Evolutionary conservation across 768 basidiomycete species (phyloP), one percentile per base, ranked within the genome.

Genomic region (Mycena capillaripes): DNA sequence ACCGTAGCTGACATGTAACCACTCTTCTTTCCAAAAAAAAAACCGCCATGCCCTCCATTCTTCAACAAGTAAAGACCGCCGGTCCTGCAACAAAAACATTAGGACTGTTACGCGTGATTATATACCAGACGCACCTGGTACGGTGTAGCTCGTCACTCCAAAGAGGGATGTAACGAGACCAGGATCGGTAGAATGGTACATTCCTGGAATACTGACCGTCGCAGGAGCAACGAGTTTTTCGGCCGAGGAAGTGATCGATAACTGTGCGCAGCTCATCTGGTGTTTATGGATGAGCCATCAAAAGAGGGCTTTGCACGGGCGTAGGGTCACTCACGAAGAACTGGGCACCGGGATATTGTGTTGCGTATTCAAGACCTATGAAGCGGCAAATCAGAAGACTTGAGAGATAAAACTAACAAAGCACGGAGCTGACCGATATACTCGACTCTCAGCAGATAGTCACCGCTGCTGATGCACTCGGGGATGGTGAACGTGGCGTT

Each of bases 371-470:
- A 48, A 78, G 73, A 1, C 70, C 83, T 75, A 78, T 78, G n/a
- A 23, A 38, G 1, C 48, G 34, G 11, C 7, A 61, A 17, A 38
- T 60, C 25, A 63, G 29, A n/a, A n/a, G 23, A 21, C 46, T 21
- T 36, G 7, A n/a, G n/a, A n/a, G n/a, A n/a, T 46, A 1, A 50
- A 23, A 17, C 9, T n/a, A 14, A 30, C n/a, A 36, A 30, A 23
- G 5, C n/a, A 16, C n/a, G 79, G 69, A 5, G 78, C 78, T 17
- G 62, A 84, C 82, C 84, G 66, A 87, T 87, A 57, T 85, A 75
- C 72, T 88, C 86, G 34, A 79, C 81, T 27, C 86, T 78, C n/a
- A 86, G 74, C 23, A 87, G 77, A 74, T 86, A 86, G 40, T 86
- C 78, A 10, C 86, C 86, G 27, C 80, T 59, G 12, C 78, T 72